A percentile compares a stretch with the other conserved stretches of the same genome.
Conservation (phyloP, 345 rosid genomes). For the Populus davidiana region DNA sequence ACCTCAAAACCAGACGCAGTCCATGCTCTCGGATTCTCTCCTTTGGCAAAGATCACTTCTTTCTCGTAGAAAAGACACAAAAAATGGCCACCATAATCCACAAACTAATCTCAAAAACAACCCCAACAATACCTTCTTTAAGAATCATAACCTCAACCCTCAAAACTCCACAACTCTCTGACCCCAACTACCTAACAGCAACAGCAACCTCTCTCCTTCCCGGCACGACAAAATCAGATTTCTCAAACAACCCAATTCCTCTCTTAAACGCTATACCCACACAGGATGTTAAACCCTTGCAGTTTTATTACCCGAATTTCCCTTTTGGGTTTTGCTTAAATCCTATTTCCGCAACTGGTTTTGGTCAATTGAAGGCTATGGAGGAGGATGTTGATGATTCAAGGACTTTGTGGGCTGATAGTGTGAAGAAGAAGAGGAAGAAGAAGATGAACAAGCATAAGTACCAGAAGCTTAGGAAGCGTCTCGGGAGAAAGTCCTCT, state of each 20-base stretch:
- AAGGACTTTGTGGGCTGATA: constrained; percentile 60
- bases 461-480: constrained; percentile 77
- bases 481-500: constrained; percentile 49
- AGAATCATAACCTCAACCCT: constrained; percentile 9
- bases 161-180: background rate
- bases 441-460: constrained; percentile 97
- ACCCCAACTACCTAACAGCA: too few species aligned
- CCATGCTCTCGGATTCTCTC: too few species aligned
- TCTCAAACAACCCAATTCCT: background rate
- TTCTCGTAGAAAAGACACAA: background rate
- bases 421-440: constrained; percentile 98
- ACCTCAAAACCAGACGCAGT: too few species aligned
- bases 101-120: background rate
- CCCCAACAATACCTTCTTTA: background rate
- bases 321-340: constrained; percentile 15
- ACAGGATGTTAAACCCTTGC: background rate
- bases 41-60: background rate
- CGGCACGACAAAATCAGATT: background rate
- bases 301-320: constrained; percentile 15
- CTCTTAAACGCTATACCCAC: background rate
- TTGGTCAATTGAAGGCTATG: constrained; percentile 3
- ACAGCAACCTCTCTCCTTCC: background rate
- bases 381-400: constrained; percentile 2
- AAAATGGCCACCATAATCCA: constrained; percentile 9
- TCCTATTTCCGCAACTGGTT: constrained; percentile 7